Evolutionary conservation across 768 basidiomycete genomes (phyloP).

Genomic region (Pulveroboletus sp.): DNA sequence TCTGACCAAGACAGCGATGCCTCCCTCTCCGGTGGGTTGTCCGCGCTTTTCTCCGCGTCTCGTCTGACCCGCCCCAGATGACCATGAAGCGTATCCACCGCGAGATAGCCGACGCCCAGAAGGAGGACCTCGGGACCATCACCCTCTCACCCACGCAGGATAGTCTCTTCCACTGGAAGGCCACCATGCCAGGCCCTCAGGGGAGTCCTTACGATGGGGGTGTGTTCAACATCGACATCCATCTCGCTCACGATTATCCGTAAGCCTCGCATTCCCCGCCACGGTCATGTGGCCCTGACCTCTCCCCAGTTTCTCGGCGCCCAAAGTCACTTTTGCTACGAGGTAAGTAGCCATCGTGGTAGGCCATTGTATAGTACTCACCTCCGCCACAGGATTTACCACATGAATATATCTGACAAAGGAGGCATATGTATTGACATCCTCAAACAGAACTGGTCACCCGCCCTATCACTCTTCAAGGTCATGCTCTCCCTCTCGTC

Average conservation of each 20-base stretch:
- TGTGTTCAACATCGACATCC: conserved; percentile 63
- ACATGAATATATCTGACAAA: conserved; percentile 83
- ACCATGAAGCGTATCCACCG: conserved; percentile 81
- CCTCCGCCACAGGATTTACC: conserved; percentile 61
- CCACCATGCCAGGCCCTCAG: conserved; percentile 75
- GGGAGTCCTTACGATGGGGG: conserved; percentile 83
- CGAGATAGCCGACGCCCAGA: conserved; percentile 75
- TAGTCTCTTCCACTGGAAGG: conserved; percentile 70
- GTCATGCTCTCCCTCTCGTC: conserved; percentile 92
- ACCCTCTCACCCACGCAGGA: conserved; percentile 61
- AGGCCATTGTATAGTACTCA: background rate
- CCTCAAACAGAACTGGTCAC: conserved; percentile 92
- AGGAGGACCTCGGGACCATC: conserved; percentile 77
- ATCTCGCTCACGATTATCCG: conserved; percentile 75
- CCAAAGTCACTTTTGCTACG: conserved; percentile 71
- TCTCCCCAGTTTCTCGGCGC: conserved; percentile 65
- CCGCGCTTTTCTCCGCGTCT: too few relatives aligned
- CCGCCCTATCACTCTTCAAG: conserved; percentile 90
- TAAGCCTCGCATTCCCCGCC: conserved; percentile 25
- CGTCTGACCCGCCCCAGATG: conserved; percentile 35
- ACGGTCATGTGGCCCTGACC: conserved; percentile 1
- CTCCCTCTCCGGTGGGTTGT: conserved; percentile 24
- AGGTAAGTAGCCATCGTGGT: conserved; percentile 39
- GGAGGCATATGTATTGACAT: conserved; percentile 86
- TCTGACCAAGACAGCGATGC: conserved; percentile 17